Evolutionary conservation across 1,284 basidiomycete species (phyloP).

Genomic region (Hortiboletus rubellus): DNA sequence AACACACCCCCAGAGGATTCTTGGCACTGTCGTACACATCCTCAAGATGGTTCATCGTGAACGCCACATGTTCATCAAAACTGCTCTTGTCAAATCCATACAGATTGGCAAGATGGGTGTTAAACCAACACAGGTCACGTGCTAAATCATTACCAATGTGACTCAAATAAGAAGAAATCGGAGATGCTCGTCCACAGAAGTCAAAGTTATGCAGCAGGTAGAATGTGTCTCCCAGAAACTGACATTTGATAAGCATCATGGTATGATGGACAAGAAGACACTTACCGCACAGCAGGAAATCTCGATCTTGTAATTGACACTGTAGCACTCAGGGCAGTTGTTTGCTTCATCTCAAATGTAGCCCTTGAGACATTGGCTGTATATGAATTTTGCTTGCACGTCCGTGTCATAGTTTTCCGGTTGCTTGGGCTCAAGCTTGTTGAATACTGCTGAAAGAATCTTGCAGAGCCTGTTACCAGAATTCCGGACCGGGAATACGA

Average conservation of each 20-base stretch:
- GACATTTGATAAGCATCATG: constrained; percentile 3
- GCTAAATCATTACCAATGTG: constrained; percentile 97
- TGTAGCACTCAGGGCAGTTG: constrained; percentile 90
- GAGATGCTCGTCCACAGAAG: constrained; percentile 97
- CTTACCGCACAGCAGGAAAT: constrained; percentile 83
- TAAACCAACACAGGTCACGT: constrained; percentile 85
- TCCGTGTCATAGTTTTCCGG: constrained; percentile 67
- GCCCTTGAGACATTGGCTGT: constrained; percentile 59
- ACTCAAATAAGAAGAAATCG: constrained; percentile 93
- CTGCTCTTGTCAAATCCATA: constrained; percentile 95
- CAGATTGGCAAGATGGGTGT: constrained; percentile 92
- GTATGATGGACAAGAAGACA: constrained; percentile 15
- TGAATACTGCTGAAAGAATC: constrained; percentile 68
- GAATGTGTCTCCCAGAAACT: constrained; percentile 86
- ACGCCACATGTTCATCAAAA: constrained; percentile 88
- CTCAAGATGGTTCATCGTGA: constrained; percentile 71
- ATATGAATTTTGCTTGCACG: constrained; percentile 62
- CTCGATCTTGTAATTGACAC: constrained; percentile 96
- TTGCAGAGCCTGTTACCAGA: constrained; percentile 72
- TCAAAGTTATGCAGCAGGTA: constrained; percentile 98
- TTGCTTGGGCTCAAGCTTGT: constrained; percentile 63
- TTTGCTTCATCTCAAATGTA: constrained; percentile 68
- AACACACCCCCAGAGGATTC: constrained; percentile 73
- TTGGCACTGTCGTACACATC: constrained; percentile 85
- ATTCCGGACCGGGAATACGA: constrained; percentile 85